phyloP scores from a whole-genome alignment of 805 yeast species.

The Babjeviella inositovora region DNA sequence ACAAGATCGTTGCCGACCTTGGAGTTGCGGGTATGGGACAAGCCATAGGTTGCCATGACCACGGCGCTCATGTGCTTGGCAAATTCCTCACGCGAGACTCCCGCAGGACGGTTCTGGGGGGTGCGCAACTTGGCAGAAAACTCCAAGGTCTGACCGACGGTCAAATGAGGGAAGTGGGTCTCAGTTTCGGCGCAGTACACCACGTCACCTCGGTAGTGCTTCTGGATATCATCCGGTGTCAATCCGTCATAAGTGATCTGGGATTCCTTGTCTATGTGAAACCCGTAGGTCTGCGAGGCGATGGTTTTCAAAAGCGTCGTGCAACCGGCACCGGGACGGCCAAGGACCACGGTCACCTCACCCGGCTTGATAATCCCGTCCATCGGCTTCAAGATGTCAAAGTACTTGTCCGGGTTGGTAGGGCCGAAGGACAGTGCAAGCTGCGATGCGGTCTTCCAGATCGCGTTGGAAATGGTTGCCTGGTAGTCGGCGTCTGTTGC shows the following conservation, averaged over 20 bases:
- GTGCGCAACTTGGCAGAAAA: conserved; percentile 49
- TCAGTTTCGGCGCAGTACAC: conserved; percentile 58
- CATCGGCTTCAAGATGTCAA: conserved; percentile 47
- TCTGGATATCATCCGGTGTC: conserved; percentile 27
- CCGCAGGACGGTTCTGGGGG: conserved; percentile 44
- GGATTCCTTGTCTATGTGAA: conserved; percentile 27
- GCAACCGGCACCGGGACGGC: conserved; percentile 78
- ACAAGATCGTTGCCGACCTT: conserved; percentile 28
- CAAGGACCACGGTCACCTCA: conserved; percentile 53
- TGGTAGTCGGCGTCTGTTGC: conserved; percentile 59
- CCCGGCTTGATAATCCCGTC: conserved; percentile 50
- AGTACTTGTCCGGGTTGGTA: conserved; percentile 5
- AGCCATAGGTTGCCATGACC: conserved; percentile 31
- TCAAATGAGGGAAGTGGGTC: conserved; percentile 49
- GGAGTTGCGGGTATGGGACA: conserved; percentile 21
- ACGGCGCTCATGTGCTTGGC: conserved; percentile 37
- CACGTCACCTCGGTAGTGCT: conserved; percentile 51
- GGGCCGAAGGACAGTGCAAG: conserved; percentile 2
- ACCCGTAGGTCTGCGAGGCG: conserved; percentile 44
- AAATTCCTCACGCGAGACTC: conserved; percentile 37
- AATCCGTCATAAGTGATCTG: conserved; percentile 36
- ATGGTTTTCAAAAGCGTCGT: conserved; percentile 49
- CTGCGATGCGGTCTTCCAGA: conserved; percentile 14
- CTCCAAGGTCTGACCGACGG: conserved; percentile 49
- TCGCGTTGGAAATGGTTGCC: conserved; percentile 32